Percentiles rank a stretch among this genome's conserved stretches.
Evolutionary conservation across 192 early-diverging fungal species (phyloP).

Genomic region (Podila epicladia): DNA sequence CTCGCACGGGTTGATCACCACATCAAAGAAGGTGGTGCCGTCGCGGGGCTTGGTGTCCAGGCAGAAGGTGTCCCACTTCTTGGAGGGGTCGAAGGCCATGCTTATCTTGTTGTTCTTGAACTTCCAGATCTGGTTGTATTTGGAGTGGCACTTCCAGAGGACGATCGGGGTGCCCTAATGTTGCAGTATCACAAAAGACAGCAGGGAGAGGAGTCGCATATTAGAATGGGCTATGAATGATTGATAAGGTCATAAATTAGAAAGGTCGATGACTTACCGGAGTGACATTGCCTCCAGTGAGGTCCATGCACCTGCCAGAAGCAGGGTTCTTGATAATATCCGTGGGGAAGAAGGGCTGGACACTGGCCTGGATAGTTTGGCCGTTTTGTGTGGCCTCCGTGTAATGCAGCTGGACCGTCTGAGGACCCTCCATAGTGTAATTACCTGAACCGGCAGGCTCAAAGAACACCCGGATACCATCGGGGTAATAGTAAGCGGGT

Average conservation of each 20-base stretch:
- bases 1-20: constrained; percentile 23
- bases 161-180: constrained; percentile 24
- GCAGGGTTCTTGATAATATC: constrained; percentile 39
- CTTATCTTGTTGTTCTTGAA: constrained; percentile 33
- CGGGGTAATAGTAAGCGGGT: constrained; percentile 39
- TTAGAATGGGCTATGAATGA: too few relatives aligned
- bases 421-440: constrained; percentile 26
- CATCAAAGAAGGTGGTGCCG: constrained; percentile 3
- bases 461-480: constrained; percentile 52
- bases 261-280: constrained; percentile 12
- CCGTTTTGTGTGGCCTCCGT: constrained; percentile 18
- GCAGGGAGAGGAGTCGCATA: background rate
- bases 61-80: constrained; percentile 36
- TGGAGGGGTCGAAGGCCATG: constrained; percentile 25
- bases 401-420: constrained; percentile 28
- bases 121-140: constrained; percentile 39
- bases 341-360: constrained; percentile 47
- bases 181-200: background rate
- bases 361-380: constrained; percentile 42
- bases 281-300: background rate
- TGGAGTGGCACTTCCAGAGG: constrained; percentile 19
- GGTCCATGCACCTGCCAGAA: constrained; percentile 38
- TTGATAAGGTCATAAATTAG: background rate
- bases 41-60: constrained; percentile 15
- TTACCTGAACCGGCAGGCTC: constrained; percentile 34